Evolutionary conservation across 331 rosid genomes (phyloP).

Genomic region (Erythrophleum ivorense): DNA sequence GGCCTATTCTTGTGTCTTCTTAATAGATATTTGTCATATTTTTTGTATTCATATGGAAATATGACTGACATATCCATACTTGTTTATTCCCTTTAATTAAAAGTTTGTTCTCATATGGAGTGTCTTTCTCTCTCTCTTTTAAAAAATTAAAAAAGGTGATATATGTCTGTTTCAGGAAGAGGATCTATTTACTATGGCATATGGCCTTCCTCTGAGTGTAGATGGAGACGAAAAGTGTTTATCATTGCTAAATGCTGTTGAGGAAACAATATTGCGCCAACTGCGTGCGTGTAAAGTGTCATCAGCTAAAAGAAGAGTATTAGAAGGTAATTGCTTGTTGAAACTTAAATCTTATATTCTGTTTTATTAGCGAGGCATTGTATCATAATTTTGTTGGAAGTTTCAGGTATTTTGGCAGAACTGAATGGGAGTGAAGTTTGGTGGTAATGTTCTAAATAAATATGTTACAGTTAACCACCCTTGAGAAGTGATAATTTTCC

Average conservation of each 20-base stretch:
- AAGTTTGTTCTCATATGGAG: not conserved
- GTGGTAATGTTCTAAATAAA: constrained; percentile 19
- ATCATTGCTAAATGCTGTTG: constrained; percentile 85
- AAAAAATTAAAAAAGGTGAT: constrained; percentile 11
- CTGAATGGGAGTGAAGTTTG: constrained; percentile 22
- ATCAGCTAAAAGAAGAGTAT: constrained; percentile 62
- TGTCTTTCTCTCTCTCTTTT: not conserved
- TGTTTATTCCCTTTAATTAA: constrained; percentile 15
- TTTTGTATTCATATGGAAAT: constrained; percentile 17
- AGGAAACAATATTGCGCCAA: constrained; percentile 89
- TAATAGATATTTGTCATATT: constrained; percentile 18
- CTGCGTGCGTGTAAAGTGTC: constrained; percentile 89
- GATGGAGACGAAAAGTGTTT: constrained; percentile 90
- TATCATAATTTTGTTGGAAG: constrained; percentile 12
- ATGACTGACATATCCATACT: constrained; percentile 6
- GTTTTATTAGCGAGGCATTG: constrained; percentile 20
- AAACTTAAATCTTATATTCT: constrained; percentile 34
- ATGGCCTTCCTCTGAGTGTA: constrained; percentile 89
- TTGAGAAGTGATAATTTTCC: constrained; percentile 29
- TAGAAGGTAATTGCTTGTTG: constrained; percentile 62
- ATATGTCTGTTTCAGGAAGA: constrained; percentile 76
- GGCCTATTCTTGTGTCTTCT: constrained; percentile 26
- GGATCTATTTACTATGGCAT: constrained; percentile 87
- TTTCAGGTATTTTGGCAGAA: constrained; percentile 21
- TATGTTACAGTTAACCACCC: constrained; percentile 19